Base-by-base conservation (phyloP, 495 filamentous ascomycete species). In the Thozetella sp. region DNA sequence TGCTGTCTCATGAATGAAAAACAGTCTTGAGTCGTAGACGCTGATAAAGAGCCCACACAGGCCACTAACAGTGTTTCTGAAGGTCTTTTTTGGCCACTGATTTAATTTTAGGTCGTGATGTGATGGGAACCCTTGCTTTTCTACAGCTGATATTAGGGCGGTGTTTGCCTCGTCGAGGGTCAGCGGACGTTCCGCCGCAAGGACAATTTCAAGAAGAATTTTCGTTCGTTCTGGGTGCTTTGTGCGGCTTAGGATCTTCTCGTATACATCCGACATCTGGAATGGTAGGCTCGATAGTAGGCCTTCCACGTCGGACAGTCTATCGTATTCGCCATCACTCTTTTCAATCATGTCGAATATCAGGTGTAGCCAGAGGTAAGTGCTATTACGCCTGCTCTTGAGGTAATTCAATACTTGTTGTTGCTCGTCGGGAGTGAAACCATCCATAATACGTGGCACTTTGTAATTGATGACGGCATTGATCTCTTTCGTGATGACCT, bases 361-460 rank as follows among this genome's bases (percentile, higher is more conserved):
- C 1, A 82, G 65, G 54, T 70, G 60, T 3, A 78, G 66, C 80
- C 78, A 81, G n/a, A 83, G 75, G 63, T 83, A 83, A 15, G 77
- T 81, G 24, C 76, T 65, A 40, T 80, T 67, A 17, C 73, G 30
- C 60, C 73, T 75, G 25, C 56, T 55, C 57, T 75, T 71, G 2
- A 80, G 64, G 22, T 56, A 58, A 12, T 68, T 27, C 9, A 63
- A 55, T 27, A 73, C 70, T 2, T 27, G 50, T 1, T 43, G 51
- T 22, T 56, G 58, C 24, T 57, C 48, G 4, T 54, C n/a, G 3
- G 48, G 52, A 25, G 26, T 24, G 27, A 73, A 66, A 22, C 30
- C 46, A 45, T 3, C 15, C 6, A 57, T 55, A 51, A 74, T 62
- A 1, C 51, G 23, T 9, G 50, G 13, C 6, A 79, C 37, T 55